A percentile compares a stretch with the other conserved stretches of the same genome.
Conservation (phyloP, 2,329 filamentous ascomycete genomes). For the Venturia nashicola region DNA sequence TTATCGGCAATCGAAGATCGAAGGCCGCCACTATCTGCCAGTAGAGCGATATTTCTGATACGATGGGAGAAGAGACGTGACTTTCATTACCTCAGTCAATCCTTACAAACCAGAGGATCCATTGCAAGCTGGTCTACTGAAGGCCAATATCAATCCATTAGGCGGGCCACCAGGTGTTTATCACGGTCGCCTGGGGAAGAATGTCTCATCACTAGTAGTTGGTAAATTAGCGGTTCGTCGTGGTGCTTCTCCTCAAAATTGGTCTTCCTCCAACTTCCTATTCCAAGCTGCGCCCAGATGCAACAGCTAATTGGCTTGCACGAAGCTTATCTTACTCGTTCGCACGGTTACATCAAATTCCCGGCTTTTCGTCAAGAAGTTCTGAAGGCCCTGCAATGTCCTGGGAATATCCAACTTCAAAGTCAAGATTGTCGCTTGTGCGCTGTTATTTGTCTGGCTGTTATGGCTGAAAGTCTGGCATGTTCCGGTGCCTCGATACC, state of each 20-base stretch:
- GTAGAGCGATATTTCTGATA: background rate
- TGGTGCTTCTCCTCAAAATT: constrained; percentile 9
- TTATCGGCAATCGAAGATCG: background rate
- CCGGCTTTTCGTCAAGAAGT: constrained; percentile 13
- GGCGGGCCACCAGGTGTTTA: background rate
- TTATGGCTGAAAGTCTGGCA: constrained; percentile 31
- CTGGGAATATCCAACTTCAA: constrained; percentile 21
- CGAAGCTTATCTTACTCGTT: constrained; percentile 26
- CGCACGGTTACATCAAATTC: constrained; percentile 15
- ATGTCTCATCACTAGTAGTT: background rate
- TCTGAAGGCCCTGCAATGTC: constrained; percentile 21
- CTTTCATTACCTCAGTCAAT: background rate
- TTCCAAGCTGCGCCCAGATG: constrained; percentile 19
- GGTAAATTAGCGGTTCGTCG: background rate
- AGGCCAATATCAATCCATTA: background rate
- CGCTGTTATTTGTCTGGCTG: constrained; percentile 32
- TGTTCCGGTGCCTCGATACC: constrained; percentile 22
- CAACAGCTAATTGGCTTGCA: constrained; percentile 26
- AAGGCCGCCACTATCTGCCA: background rate
- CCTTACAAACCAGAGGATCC: background rate
- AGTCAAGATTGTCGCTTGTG: constrained; percentile 32
- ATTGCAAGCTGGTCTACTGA: background rate
- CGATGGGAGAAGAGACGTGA: background rate
- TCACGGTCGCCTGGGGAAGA: background rate
- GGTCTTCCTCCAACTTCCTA: constrained; percentile 23